Evolutionary conservation across 106 monocot species (phyloP).

Genomic region (Phalaenopsis aphrodite): DNA sequence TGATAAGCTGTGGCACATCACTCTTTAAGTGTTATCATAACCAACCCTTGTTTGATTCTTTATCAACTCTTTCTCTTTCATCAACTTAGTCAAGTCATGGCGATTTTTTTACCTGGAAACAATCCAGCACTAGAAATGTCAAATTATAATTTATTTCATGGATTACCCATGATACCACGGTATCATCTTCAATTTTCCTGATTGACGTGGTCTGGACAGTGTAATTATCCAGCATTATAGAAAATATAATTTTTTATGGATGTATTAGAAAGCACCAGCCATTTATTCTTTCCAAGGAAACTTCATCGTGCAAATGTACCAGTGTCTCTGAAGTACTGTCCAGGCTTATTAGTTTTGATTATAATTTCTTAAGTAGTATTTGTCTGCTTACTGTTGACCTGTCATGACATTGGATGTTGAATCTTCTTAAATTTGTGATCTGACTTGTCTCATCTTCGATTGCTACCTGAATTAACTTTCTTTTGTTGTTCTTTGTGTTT

Average conservation of each 20-base stretch:
- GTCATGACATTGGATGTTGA: not conserved
- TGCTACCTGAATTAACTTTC: not conserved
- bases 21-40: too few species aligned
- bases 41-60: not conserved
- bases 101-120: not conserved
- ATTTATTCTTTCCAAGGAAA: not conserved
- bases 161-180: not conserved
- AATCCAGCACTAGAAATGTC: not conserved
- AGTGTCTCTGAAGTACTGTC: too few species aligned
- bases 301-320: not conserved
- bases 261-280: not conserved
- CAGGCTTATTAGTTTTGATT: too few species aligned
- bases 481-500: not conserved
- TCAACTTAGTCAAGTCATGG: not conserved
- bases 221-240: not conserved
- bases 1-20: not conserved
- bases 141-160: not conserved
- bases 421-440: not conserved
- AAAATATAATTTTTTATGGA: not conserved
- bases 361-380: not conserved
- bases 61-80: not conserved
- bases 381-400: not conserved
- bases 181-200: not conserved
- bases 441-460: not conserved
- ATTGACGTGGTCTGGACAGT: not conserved